These are phyloP conservation scores for Mayamaea pseudoterrestris DNA, from an alignment of 108 stramenopile species.

Conservation along the genomic window DNA sequence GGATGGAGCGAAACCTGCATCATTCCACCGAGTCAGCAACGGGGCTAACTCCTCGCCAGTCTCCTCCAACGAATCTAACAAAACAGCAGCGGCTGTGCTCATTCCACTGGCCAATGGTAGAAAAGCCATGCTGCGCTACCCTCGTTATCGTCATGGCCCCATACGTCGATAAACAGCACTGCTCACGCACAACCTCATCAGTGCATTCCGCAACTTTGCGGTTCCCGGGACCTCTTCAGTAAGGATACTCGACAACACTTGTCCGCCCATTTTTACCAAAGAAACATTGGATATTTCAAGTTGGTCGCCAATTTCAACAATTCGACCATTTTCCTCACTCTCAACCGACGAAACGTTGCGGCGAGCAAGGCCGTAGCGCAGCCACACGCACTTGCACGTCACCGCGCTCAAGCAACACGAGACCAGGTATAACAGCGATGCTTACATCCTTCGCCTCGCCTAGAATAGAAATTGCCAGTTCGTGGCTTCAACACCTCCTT, in stretches of 20 bases:
- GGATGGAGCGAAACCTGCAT: slow-evolving; percentile 36
- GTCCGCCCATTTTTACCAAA: no score
- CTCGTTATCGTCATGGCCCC: no score
- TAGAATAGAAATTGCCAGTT: no score
- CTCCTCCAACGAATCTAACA: slow-evolving; percentile 48
- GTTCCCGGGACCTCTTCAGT: no score
- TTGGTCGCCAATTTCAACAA: no score
- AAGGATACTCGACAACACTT: no score
- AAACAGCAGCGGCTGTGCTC: slow-evolving; percentile 19
- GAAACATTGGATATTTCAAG: no score
- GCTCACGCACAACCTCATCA: slow-evolving; percentile 3
- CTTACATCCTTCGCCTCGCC: no score
- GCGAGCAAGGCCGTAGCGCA: neutral
- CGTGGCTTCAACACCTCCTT: no score
- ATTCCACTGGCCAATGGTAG: no score
- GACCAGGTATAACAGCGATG: neutral
- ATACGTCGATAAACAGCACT: no score
- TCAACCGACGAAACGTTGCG: slow-evolving; percentile 3
- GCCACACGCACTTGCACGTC: neutral
- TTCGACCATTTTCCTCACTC: neutral
- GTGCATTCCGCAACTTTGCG: neutral
- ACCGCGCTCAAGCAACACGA: neutral
- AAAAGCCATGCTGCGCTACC: no score
- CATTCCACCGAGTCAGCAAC: slow-evolving; percentile 38
- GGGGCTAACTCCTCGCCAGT: slow-evolving; percentile 60